A percentile compares a stretch with the other conserved stretches of the same genome.
Evolutionary conservation across 1,284 basidiomycete genomes (phyloP).

Genomic region (Anthracocystis setariae): DNA sequence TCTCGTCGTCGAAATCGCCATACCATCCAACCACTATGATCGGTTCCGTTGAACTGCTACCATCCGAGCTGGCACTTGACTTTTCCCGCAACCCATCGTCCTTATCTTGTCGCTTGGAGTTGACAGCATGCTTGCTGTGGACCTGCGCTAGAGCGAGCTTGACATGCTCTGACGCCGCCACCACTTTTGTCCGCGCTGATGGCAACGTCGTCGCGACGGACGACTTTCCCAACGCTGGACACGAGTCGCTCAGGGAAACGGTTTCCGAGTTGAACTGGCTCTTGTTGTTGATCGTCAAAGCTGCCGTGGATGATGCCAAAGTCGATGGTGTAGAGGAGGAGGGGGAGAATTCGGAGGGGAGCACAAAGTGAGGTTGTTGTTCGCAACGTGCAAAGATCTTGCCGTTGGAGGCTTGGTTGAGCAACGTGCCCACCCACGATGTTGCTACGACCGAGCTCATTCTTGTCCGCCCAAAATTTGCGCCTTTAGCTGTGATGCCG

Average conservation of each 20-base stretch:
- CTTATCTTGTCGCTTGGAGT: too few relatives aligned
- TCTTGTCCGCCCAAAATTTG: too few relatives aligned
- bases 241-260: background rate
- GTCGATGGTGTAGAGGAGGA: background rate
- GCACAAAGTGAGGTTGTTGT: slow-evolving; percentile 21
- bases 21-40: slow-evolving; percentile 70
- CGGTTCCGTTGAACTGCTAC: too few relatives aligned
- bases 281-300: slow-evolving; percentile 4
- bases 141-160: too few relatives aligned
- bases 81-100: too few relatives aligned
- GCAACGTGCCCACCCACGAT: slow-evolving; percentile 34
- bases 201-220: too few relatives aligned
- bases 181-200: too few relatives aligned
- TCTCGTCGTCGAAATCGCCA: slow-evolving; percentile 44
- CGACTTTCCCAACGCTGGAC: too few relatives aligned
- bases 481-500: too few relatives aligned
- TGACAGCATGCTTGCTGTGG: too few relatives aligned
- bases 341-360: slow-evolving; percentile 4
- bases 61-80: too few relatives aligned
- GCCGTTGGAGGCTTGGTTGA: slow-evolving; percentile 30
- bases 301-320: background rate
- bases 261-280: slow-evolving; percentile 2
- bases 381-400: slow-evolving; percentile 23
- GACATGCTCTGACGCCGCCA: too few relatives aligned
- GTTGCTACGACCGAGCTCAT: slow-evolving; percentile 27